A percentile compares a stretch with the other conserved stretches of the same genome.
Conservation (phyloP, 331 rosid genomes). For the Stylosanthes scabra region DNA sequence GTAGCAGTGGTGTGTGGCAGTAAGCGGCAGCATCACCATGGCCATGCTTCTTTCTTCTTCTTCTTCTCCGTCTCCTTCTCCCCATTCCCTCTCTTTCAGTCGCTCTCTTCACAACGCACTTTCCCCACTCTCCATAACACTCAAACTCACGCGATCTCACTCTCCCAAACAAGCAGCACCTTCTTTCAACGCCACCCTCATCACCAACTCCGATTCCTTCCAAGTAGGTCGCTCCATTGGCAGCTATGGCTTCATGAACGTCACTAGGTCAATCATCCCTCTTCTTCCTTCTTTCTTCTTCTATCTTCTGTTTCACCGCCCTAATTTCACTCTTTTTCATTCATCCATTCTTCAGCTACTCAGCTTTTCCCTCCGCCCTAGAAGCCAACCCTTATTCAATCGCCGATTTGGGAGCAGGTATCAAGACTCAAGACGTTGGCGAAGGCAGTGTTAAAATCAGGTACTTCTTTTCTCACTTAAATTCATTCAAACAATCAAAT, state of each 20-base stretch:
- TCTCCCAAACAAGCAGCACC: conserved; percentile 29
- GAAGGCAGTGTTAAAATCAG: conserved; percentile 91
- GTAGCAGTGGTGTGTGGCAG: too few species aligned
- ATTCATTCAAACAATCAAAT: background rate
- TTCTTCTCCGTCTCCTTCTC: conserved; percentile 39
- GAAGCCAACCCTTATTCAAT: conserved; percentile 49
- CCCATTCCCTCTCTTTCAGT: conserved; percentile 37
- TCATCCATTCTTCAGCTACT: conserved; percentile 61
- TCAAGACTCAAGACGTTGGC: conserved; percentile 83
- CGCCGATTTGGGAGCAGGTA: conserved; percentile 52
- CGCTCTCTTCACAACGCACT: conserved; percentile 13
- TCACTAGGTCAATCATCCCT: conserved; percentile 57
- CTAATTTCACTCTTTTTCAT: background rate
- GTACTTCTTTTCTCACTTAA: conserved; percentile 36
- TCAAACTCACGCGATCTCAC: conserved; percentile 10
- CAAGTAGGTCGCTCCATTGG: conserved; percentile 93
- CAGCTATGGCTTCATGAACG: conserved; percentile 91
- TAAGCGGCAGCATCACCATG: too few species aligned
- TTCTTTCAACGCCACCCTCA: conserved; percentile 55
- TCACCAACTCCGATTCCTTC: conserved; percentile 76
- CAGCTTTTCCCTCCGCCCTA: conserved; percentile 52
- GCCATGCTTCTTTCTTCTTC: conserved; percentile 18
- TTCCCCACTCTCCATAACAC: background rate
- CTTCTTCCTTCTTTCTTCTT: too few species aligned
- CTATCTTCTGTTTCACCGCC: too few species aligned